Percentiles rank a stretch among this genome's conserved stretches.
phyloP scores from a whole-genome alignment of 2,329 filamentous ascomycete genomes.

The Neopestalotiopsis clavispora region DNA sequence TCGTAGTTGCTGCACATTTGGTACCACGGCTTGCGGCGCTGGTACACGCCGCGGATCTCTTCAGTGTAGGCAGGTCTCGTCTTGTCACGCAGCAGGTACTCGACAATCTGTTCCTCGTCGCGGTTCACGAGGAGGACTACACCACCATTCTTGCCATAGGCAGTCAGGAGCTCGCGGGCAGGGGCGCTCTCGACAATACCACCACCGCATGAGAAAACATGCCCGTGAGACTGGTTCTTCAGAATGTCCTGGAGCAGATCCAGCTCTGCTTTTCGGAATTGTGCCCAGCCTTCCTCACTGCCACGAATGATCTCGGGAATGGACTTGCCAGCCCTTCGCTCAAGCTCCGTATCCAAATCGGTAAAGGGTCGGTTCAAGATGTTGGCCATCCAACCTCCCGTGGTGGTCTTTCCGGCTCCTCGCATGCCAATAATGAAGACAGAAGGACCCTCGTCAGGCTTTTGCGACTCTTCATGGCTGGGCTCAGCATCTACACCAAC shows the following conservation, averaged over 20 bases:
- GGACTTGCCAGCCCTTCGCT: constrained; percentile 71
- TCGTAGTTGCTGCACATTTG: constrained; percentile 92
- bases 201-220: constrained; percentile 93
- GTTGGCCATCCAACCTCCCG: constrained; percentile 82
- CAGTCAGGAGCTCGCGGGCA: constrained; percentile 75
- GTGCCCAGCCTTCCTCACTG: constrained; percentile 76
- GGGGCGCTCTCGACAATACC: constrained; percentile 87
- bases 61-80: constrained; percentile 90
- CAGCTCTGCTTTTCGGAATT: constrained; percentile 81
- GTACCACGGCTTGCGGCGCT: constrained; percentile 88
- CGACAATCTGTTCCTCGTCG: constrained; percentile 84
- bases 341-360: constrained; percentile 88
- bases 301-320: constrained; percentile 86
- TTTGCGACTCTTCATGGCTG: constrained; percentile 36
- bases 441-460: constrained; percentile 60
- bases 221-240: constrained; percentile 72
- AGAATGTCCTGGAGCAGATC: constrained; percentile 75
- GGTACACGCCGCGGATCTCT: constrained; percentile 89
- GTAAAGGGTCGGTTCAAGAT: constrained; percentile 78
- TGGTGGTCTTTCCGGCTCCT: constrained; percentile 94
- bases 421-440: constrained; percentile 98
- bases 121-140: constrained; percentile 87
- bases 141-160: constrained; percentile 77
- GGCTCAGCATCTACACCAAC: constrained; percentile 69
- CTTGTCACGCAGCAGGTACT: constrained; percentile 87